These are phyloP conservation scores for Heritiera fomes DNA, from an alignment of 345 rosid species.

Conservation along the genomic window DNA sequence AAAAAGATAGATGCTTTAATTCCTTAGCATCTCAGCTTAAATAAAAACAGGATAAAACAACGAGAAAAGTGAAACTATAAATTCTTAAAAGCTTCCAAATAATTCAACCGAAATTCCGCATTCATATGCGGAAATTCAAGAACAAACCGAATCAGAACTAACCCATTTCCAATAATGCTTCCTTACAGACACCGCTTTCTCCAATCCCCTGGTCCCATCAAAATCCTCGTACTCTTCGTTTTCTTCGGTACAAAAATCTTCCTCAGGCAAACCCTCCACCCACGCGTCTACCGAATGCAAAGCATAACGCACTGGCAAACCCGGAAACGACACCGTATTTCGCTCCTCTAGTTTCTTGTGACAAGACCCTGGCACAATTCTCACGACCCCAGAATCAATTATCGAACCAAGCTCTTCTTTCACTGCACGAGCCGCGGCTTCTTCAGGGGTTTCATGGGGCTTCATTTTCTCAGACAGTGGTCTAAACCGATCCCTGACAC, in stretches of 20 bases:
- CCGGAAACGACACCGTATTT: conserved; percentile 72
- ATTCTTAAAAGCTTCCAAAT: neutral
- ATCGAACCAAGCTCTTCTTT: conserved; percentile 82
- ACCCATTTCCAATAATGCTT: conserved; percentile 94
- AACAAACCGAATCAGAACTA: conserved; percentile 45
- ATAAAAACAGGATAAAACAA: neutral
- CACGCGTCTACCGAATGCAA: conserved; percentile 65
- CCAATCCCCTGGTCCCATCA: conserved; percentile 40
- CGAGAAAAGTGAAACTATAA: neutral
- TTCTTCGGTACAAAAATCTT: conserved; percentile 45
- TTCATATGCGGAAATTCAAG: conserved; percentile 17
- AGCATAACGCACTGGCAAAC: conserved; percentile 73
- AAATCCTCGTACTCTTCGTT: conserved; percentile 26
- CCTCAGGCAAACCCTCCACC: conserved; percentile 82
- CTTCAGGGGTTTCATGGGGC: conserved; percentile 61
- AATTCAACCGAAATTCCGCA: neutral
- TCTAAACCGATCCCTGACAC: conserved; percentile 56
- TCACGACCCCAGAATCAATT: conserved; percentile 26
- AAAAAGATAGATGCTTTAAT: neutral
- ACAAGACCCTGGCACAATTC: conserved; percentile 57
- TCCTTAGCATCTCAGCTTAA: neutral
- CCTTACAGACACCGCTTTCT: conserved; percentile 63
- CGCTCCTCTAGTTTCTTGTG: conserved; percentile 63
- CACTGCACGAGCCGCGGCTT: conserved; percentile 68
- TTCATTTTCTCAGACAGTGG: conserved; percentile 95